phyloP scores from a whole-genome alignment of 768 basidiomycete species.

The Asterophora parasitica region DNA sequence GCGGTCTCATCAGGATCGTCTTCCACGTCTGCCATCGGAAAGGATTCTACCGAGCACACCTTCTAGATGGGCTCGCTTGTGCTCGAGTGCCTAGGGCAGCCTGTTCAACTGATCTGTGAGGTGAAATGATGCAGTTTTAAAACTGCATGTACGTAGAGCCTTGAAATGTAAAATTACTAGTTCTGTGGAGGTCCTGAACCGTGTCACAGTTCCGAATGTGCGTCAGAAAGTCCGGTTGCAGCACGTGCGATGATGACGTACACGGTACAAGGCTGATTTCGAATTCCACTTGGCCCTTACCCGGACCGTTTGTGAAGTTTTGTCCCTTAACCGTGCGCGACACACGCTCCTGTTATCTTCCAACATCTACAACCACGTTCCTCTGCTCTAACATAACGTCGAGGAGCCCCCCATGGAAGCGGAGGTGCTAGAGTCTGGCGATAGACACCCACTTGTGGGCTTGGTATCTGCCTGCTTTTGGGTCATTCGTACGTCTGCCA shows the following conservation, averaged over 20 bases:
- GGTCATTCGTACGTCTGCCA: slow-evolving; percentile 62
- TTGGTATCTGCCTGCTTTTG: slow-evolving; percentile 80
- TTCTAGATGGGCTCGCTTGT: slow-evolving; percentile 42
- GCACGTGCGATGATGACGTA: slow-evolving; percentile 8
- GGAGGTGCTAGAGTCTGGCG: slow-evolving; percentile 30
- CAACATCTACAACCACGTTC: slow-evolving; percentile 10
- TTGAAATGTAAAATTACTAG: not conserved
- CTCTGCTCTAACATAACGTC: slow-evolving; percentile 1
- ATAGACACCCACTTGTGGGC: slow-evolving; percentile 69
- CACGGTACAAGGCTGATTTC: no score
- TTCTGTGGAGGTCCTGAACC: no score
- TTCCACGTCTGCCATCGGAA: slow-evolving; percentile 76
- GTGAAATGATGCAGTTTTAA: not conserved
- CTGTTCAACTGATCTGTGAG: not conserved
- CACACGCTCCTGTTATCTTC: slow-evolving; percentile 9
- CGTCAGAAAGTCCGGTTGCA: no score
- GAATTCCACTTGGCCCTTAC: not conserved
- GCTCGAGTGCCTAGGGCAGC: not conserved
- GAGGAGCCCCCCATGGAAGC: slow-evolving; percentile 28
- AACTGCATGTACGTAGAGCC: not conserved
- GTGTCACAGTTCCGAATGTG: no score
- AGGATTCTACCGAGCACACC: slow-evolving; percentile 85
- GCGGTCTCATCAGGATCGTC: slow-evolving; percentile 86
- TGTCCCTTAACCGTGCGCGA: not conserved
- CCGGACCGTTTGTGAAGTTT: not conserved